Conservation (phyloP, 768 basidiomycete genomes). For the Lactarius trivialis region DNA sequence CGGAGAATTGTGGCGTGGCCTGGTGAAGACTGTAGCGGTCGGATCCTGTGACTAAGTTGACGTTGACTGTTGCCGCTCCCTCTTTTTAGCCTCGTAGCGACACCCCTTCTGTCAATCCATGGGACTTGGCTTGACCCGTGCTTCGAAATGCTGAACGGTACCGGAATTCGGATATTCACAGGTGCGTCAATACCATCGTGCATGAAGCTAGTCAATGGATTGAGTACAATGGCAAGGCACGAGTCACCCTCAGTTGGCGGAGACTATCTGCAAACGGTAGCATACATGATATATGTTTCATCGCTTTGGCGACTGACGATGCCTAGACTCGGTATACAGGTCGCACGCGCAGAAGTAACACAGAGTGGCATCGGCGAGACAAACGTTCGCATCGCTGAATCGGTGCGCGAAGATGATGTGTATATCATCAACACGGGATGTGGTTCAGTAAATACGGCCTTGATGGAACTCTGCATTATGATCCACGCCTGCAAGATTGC, state of each 20-base stretch:
- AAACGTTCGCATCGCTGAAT: constrained; percentile 85
- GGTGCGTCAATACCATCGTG: constrained; percentile 32
- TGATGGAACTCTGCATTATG: constrained; percentile 99
- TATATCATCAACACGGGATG: constrained; percentile 96
- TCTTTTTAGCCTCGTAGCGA: not conserved
- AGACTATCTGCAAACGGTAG: constrained; percentile 89
- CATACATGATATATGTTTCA: constrained; percentile 5
- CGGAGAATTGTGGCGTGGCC: constrained; percentile 2
- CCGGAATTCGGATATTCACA: constrained; percentile 53
- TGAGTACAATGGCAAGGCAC: constrained; percentile 53
- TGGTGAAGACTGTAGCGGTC: not conserved
- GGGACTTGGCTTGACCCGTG: constrained; percentile 21
- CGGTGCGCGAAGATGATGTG: constrained; percentile 96
- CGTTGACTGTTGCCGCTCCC: too few species aligned
- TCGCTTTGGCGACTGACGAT: not conserved
- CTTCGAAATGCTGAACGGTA: constrained; percentile 46
- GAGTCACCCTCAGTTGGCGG: constrained; percentile 91
- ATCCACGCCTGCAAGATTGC: constrained; percentile 99
- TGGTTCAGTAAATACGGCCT: constrained; percentile 80
- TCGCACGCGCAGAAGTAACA: constrained; percentile 83
- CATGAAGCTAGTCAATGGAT: not conserved
- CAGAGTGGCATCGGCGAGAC: constrained; percentile 90
- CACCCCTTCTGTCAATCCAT: constrained; percentile 24
- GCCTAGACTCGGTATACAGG: constrained; percentile 77
- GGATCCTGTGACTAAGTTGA: not conserved